Conservation (phyloP, 2,329 filamentous ascomycete genomes). For the Helminthosporium solani region DNA sequence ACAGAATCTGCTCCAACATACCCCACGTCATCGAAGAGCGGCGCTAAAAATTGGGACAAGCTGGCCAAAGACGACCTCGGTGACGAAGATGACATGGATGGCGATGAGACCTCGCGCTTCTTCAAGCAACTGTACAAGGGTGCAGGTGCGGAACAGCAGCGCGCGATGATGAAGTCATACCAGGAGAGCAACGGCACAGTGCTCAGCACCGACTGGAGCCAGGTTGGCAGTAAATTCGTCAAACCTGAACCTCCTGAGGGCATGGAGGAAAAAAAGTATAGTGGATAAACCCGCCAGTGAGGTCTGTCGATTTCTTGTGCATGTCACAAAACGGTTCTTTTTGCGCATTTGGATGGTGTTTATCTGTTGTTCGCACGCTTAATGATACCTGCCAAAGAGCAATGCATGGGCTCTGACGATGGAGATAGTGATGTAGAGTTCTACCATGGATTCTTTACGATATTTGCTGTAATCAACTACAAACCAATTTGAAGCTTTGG, state of each 20-base stretch:
- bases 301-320: too few relatives aligned
- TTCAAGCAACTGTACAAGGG: constrained; percentile 86
- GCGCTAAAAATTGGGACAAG: constrained; percentile 91
- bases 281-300: constrained; percentile 10
- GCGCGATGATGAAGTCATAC: constrained; percentile 98
- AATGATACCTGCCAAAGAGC: too few relatives aligned
- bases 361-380: too few relatives aligned
- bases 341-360: too few relatives aligned
- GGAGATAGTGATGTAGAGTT: too few relatives aligned
- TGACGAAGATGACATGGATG: constrained; percentile 56
- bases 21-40: constrained; percentile 80
- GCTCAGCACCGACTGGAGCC: constrained; percentile 87
- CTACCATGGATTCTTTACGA: too few relatives aligned
- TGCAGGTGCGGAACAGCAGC: constrained; percentile 74
- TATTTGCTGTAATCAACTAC: too few relatives aligned
- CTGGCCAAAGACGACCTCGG: constrained; percentile 57
- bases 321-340: too few relatives aligned
- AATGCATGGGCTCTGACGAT: too few relatives aligned
- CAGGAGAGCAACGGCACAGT: constrained; percentile 90
- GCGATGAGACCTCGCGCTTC: constrained; percentile 72
- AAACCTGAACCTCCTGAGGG: constrained; percentile 74
- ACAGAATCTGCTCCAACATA: constrained; percentile 60
- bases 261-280: constrained; percentile 70
- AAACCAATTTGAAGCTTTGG: too few relatives aligned
- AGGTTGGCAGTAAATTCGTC: constrained; percentile 72